Evolutionary conservation across 192 early-diverging fungal genomes (phyloP).

Genomic region (Dissophora ornata): DNA sequence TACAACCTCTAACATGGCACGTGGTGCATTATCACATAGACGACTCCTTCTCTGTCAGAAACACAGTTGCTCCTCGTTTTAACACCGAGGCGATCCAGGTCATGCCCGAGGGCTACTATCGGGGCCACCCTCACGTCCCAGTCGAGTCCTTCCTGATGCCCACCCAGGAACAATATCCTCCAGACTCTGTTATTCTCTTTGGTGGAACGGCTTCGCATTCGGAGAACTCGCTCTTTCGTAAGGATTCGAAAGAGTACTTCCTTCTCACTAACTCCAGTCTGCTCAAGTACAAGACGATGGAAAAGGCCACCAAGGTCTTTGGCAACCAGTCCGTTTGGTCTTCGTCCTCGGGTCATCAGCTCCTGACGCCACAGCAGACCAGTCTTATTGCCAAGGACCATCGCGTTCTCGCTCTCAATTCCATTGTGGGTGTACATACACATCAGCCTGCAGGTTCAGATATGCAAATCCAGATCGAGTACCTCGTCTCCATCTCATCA

Average conservation of each 20-base stretch:
- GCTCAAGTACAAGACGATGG: constrained; percentile 52
- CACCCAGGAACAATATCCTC: constrained; percentile 44
- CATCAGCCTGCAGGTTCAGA: constrained; percentile 25
- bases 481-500: constrained; percentile 45
- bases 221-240: constrained; percentile 34
- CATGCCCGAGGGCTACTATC: constrained; percentile 28
- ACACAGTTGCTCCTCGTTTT: constrained; percentile 20
- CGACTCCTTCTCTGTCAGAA: constrained; percentile 17
- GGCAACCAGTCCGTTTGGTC: constrained; percentile 52
- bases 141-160: constrained; percentile 50
- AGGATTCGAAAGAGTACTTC: constrained; percentile 45
- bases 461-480: constrained; percentile 37
- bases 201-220: constrained; percentile 46
- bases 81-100: constrained; percentile 20
- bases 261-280: constrained; percentile 46
- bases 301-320: constrained; percentile 51
- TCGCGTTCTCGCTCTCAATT: constrained; percentile 40
- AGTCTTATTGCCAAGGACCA: constrained; percentile 36
- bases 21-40: constrained; percentile 13
- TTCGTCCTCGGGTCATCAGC: constrained; percentile 40
- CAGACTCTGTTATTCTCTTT: constrained; percentile 37
- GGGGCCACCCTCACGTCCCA: constrained; percentile 35
- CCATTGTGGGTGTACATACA: constrained; percentile 39
- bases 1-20: too few species aligned
- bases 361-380: constrained; percentile 44